Base-by-base conservation (phyloP, 1,284 basidiomycete species). In the Golubevia pallescens region DNA sequence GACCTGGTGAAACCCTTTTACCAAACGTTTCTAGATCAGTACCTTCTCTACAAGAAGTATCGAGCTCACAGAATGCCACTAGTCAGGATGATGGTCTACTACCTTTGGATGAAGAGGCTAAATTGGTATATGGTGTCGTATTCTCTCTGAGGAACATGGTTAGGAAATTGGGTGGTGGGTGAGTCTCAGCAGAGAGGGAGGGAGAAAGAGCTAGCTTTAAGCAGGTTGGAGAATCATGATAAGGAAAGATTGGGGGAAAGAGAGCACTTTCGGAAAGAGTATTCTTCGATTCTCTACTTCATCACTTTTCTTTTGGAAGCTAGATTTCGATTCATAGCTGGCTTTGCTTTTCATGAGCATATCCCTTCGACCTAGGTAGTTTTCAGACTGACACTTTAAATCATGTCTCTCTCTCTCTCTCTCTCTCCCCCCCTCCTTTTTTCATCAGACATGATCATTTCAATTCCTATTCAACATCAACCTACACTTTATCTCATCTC, bases 21-120 rank as follows among this genome's bases (percentile, higher is more conserved):
- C 34, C 34, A 5, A 10, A 10, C 3, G 34, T 38, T 5, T 38
- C 34, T 38, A 38, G 34, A 38, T 38, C 34, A 4, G 34, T 38
- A 10, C 34, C 34, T 5, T 10, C 10, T 10, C n/a, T n/a, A n/a
- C n/a, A n/a, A n/a, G n/a, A n/a, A n/a, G n/a, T n/a, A n/a, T n/a
- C n/a, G n/a, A n/a, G n/a, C n/a, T n/a, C n/a, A n/a, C n/a, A n/a
- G n/a, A 38, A 38, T 38, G 34, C 34, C 34, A n/a, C n/a, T n/a
- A 5, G 5, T 4, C 34, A 38, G 34, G 10, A 38, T 38, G 34
- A 38, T 38, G 34, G 34, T 38, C 34, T 38, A 21, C 71, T 85
- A 1, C 89, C 95, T 3, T 97, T 99, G 74, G 95, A 99, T 81
- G 96, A 99, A 86, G 95, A 99, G 86, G 92, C 93, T 1, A 99